Evolutionary conservation across 164 flowering plant species (phyloP).

Genomic region (Magnolia changhungtana): DNA sequence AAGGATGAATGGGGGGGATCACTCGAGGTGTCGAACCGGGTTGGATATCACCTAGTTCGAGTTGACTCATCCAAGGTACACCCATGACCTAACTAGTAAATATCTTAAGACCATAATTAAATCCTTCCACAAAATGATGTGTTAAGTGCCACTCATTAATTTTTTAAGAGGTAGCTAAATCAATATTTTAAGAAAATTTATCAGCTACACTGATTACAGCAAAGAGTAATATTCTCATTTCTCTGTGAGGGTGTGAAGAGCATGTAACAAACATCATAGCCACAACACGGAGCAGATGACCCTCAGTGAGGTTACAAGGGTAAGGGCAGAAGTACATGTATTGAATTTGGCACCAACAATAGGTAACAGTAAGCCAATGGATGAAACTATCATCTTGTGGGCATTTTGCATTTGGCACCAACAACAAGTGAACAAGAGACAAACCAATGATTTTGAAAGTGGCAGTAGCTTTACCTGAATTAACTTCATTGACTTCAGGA

Average conservation of each 20-base stretch:
- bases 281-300: not conserved
- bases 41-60: not conserved
- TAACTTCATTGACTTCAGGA: slow-evolving; percentile 24
- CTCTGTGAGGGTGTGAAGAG: too few species aligned
- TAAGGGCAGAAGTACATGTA: not conserved
- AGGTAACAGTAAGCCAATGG: too few species aligned
- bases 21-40: not conserved
- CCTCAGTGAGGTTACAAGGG: not conserved
- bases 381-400: not conserved
- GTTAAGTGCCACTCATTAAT: not conserved
- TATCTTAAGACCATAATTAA: too few species aligned
- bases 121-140: too few species aligned
- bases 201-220: not conserved
- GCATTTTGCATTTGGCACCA: not conserved
- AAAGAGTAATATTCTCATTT: too few species aligned
- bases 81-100: not conserved
- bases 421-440: not conserved
- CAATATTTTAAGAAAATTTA: not conserved
- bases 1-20: not conserved
- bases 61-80: not conserved
- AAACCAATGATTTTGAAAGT: not conserved
- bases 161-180: not conserved
- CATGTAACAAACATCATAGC: not conserved
- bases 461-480: slow-evolving; percentile 29
- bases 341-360: not conserved